Base-by-base conservation (phyloP, 1,139 yeast species). In the Nadsonia starkeyi-henricii region DNA sequence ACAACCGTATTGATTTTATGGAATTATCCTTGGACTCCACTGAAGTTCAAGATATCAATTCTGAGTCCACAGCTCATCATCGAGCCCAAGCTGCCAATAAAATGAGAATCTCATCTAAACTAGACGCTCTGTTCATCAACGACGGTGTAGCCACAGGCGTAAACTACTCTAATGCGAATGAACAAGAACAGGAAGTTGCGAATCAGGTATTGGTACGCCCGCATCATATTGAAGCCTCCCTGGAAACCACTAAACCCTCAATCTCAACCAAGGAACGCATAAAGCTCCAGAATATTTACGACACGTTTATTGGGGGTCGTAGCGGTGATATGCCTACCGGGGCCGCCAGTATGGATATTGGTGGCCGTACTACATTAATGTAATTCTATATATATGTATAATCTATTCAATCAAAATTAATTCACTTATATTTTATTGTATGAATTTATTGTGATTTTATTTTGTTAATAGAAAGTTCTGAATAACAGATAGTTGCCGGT, bases 241-340 rank as follows among this genome's bases (percentile, higher is more conserved):
- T 85, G 47, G 60, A 66, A 26, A 95, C 85, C 53, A 86, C 96
- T 0, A 86, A 84, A 56, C 89, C 95, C 9, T 85, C 95, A 43
- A 86, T 91, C 45, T 86, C 96, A 0, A 65, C 69, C 1, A 75
- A 78, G 19, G 97, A 91, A 59, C 74, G 77, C 55, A 56, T 58
- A 13, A 85, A 86, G 59, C 73, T 89, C 47, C 67, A 70, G 26
- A 67, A 62, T 0, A 81, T 91, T 45, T 91, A 91, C 62, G 63
- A 71, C 39, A 79, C 83, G 61, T 91, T 91, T 62, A 77, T 82
- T 17, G 75, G 80, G 30, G 91, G 79, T 33, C 68, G 97, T 45
- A 89, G 84, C 53, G 96, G 96, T 0, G 81, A 83, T 51, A 79
- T 89, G 88, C 95, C 94, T 1, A 80, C 79, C 56, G 96, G 96